Conservation (phyloP, 2,329 filamentous ascomycete genomes). For the Claviceps maximensis region DNA sequence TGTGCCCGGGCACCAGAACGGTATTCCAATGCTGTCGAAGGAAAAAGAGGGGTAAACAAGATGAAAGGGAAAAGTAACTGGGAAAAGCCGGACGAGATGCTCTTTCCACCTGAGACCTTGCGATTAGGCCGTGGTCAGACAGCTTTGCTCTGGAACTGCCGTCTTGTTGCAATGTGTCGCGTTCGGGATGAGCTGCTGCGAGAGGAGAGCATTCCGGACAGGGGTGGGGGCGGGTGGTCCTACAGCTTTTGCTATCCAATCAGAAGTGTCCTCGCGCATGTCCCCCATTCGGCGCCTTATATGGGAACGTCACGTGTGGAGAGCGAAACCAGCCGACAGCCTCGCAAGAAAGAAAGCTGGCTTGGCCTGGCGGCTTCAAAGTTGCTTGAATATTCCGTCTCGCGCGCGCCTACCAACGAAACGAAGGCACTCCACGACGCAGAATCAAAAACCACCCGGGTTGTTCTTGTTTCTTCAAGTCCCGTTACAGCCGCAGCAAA, state of each 20-base stretch:
- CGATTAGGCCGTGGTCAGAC: neutral
- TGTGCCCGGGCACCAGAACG: too few relatives aligned
- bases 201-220: neutral
- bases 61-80: neutral
- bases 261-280: neutral
- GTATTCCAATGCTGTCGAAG: too few relatives aligned
- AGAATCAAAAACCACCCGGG: too few relatives aligned
- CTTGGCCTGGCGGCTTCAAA: too few relatives aligned
- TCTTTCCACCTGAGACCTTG: neutral
- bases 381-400: neutral
- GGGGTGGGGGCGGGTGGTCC: neutral
- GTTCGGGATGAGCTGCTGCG: neutral
- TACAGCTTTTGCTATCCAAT: neutral
- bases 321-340: neutral
- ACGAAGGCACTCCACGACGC: too few relatives aligned
- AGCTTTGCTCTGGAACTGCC: neutral
- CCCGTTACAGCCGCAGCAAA: neutral
- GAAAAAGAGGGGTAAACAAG: neutral
- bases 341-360: neutral
- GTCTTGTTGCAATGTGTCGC: conserved; percentile 7
- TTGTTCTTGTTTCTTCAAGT: too few relatives aligned
- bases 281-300: too few relatives aligned
- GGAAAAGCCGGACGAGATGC: neutral
- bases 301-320: neutral
- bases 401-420: neutral